phyloP scores from a whole-genome alignment of 371 early-diverging fungal species.

The Circinella minor region DNA sequence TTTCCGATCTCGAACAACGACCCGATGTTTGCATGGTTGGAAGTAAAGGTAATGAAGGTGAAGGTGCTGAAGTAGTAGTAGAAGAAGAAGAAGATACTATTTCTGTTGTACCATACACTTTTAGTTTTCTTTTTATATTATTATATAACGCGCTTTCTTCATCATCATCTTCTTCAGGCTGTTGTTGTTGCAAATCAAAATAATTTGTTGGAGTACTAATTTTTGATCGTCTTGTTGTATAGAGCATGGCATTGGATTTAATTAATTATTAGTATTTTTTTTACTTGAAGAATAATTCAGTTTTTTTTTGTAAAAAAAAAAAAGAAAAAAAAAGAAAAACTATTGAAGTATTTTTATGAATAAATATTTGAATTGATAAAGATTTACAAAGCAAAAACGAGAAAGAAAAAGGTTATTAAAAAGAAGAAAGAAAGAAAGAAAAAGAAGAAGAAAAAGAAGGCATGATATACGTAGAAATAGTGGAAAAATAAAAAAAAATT shows the following conservation, averaged over 20 bases:
- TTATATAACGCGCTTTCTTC: constrained; percentile 12
- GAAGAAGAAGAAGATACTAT: neutral
- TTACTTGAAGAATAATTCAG: no score
- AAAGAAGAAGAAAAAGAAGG: neutral
- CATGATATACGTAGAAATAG: neutral
- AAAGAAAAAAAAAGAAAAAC: no score
- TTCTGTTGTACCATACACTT: neutral
- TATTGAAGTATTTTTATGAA: no score
- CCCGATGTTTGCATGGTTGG: neutral
- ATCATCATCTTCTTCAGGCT: constrained; percentile 11
- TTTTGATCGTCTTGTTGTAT: constrained; percentile 7
- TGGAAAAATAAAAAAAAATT: neutral
- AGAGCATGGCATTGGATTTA: constrained; percentile 15
- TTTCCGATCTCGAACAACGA: constrained; percentile 2
- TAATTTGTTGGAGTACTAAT: constrained; percentile 4
- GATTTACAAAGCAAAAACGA: neutral
- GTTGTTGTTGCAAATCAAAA: constrained; percentile 9
- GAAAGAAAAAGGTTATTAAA: neutral
- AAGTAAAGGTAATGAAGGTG: neutral
- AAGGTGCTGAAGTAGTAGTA: neutral
- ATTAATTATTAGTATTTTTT: neutral
- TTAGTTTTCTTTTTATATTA: neutral
- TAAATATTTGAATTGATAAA: no score
- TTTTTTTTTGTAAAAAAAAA: no score
- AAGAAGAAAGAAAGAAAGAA: neutral